Base-by-base conservation (phyloP, 1,284 basidiomycete species). In the Cutaneotrichosporon dermatis region DNA sequence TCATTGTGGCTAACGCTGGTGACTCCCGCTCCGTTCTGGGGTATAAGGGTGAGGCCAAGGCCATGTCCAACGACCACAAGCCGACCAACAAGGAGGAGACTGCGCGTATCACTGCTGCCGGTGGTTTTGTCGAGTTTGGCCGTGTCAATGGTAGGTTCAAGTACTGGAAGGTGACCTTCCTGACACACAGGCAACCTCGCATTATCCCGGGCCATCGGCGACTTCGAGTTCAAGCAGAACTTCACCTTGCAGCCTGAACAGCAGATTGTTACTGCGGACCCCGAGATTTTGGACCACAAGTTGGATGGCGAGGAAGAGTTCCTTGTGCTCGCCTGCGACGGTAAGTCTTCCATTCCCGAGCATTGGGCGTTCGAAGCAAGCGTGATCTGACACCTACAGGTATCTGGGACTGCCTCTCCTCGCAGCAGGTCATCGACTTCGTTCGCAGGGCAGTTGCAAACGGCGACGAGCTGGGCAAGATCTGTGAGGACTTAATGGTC, bases 191-290 rank as follows among this genome's bases (percentile, higher is more conserved):
- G 96, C 64, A 99, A 99, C 75, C 85, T 99, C 58, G 95, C 96
- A 0, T 81, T 99, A 45, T 96, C 94, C 16, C 84, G 96, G 69
- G 96, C 96, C 1, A 83, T 99, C 35, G 96, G 96, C 58, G 96
- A 99, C 76, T 99, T 99, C 74, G 93, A 97, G 71, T 99, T 97
- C 83, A 99, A 99, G 83, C 93, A 95, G 79, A 95, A 94, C 74
- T 83, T 84, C 55, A 80, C 84, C 9, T 79, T 98, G 13, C 79
- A 84, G 35, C 86, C 94, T 13, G 94, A 99, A 78, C 84, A 86
- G 59, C 96, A 99, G 79, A 89, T 96, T 59, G 97, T 99, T 66
- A 99, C 96, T 4, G 86, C 92, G 55, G 86, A 98, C 76, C 96
- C 96, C 33, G 96, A 99, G 64, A 83, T 99, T 66, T 88, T 85